Base-by-base conservation (phyloP, 2,329 filamentous ascomycete species). In the Ophiostoma quercus region DNA sequence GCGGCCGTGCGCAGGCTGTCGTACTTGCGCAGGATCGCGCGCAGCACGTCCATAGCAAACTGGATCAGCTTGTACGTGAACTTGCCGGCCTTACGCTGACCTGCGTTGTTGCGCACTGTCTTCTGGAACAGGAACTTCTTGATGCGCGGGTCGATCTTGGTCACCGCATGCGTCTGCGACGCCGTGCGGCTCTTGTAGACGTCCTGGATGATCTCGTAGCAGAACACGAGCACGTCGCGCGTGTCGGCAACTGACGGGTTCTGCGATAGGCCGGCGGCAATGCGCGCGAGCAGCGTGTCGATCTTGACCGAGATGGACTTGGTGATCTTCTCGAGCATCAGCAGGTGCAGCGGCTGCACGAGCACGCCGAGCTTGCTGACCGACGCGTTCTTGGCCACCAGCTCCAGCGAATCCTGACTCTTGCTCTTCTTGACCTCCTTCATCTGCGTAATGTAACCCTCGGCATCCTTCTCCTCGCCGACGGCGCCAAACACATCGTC, bases 401-500 rank as follows among this genome's bases (percentile, higher is more conserved):
- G 83, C 78, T 98, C 94, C 89, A 98, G 96, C 0, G 95, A 96
- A 77, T 99, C 96, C 76, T 94, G 96, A 77, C 94, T 97, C 83
- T 98, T 99, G 83, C 92, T 97, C 79, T 92, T 95, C 82, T 97
- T 98, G 70, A 99, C 90, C 80, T 99, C 95, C 79, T 96, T 97
- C 90, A 96, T 97, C 79, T 94, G 91, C 77, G 89, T 97, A 70
- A 90, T 90, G 78, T 99, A 99, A 68, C 94, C 95, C 75, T 97
- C 93, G 0, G 94, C 94, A 75, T 99, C 95, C 79, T 99, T 99
- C 77, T 99, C 94, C 80, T 97, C 91, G 1, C 95, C 95, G 43
- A 91, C 90, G 6, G 88, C 87, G 39, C 96, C 96, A 76, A 99
- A 99, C 14, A 96, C 95, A 77, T 99, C 96, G 76, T 99, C 95